A percentile compares a stretch with the other conserved stretches of the same genome.
Evolutionary conservation across 768 basidiomycete genomes (phyloP).

Genomic region (Naganishia randhawae): DNA sequence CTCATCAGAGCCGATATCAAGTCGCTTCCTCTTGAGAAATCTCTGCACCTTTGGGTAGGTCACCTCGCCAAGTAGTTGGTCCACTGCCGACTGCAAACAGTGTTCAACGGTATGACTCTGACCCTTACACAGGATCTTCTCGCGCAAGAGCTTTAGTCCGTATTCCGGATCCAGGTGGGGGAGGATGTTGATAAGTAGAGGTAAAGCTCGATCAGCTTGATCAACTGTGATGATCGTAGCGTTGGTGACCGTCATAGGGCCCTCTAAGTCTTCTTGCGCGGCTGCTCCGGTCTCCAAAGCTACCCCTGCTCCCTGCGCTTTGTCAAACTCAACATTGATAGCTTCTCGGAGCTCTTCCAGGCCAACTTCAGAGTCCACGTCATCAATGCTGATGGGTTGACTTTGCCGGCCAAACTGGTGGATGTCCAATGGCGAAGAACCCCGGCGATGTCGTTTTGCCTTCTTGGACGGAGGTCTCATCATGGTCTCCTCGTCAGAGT

Average conservation of each 20-base stretch:
- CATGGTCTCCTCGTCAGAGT: conserved; percentile 7
- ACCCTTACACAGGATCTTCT: conserved; percentile 1
- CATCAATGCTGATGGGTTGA: conserved; percentile 21
- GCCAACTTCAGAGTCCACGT: conserved; percentile 2
- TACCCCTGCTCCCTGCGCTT: background rate
- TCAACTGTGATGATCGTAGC: conserved; percentile 12
- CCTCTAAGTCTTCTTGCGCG: conserved; percentile 5
- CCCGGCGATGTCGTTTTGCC: background rate
- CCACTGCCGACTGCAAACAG: conserved; percentile 20
- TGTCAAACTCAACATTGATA: conserved; percentile 4
- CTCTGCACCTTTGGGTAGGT: conserved; percentile 10
- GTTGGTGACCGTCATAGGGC: conserved; percentile 9
- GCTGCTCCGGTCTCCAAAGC: background rate
- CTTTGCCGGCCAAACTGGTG: background rate
- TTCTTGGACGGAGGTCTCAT: background rate
- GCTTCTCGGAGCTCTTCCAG: too few species aligned
- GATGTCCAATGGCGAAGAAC: background rate
- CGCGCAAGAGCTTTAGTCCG: conserved; percentile 1
- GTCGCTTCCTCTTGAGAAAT: conserved; percentile 10
- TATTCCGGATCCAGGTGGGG: conserved; percentile 13
- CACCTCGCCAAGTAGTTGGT: background rate
- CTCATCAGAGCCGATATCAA: background rate
- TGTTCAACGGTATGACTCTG: conserved; percentile 9
- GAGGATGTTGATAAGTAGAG: conserved; percentile 15
- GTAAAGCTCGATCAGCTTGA: conserved; percentile 20